Evolutionary conservation across 331 rosid species (phyloP), one percentile per base, ranked within the genome.

Genomic region (Pyrus hybrid): DNA sequence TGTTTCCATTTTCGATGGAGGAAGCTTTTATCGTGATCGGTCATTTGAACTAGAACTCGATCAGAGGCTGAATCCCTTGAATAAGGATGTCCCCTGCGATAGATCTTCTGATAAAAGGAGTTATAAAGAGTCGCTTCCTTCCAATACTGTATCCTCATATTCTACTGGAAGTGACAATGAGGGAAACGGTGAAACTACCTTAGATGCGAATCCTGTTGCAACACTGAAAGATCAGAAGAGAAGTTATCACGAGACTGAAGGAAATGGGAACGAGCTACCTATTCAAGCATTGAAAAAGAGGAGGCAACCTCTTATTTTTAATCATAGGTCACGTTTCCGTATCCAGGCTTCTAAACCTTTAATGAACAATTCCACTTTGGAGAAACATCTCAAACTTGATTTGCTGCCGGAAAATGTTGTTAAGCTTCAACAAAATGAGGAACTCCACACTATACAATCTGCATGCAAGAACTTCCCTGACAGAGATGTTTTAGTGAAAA

Each of bases 281-380:
- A 84, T 72, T 60, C 86, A 76, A 53, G 66, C 82, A 73, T 58
- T 68, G 58, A 82, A 78, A 32, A 77, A 79, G 74, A 75, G 78
- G 74, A 76, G 47, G 58, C 57, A 87, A 33, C 83, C 88, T 81
- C 62, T 62, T 80, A 71, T 66, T 61, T 73, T 85, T 49, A 87
- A 83, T 61, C 81, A 73, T 69, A 73, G 79, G 62, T 23, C 29
- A 65, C 26, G 72, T 45, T 78, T 25, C 53, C 62, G 73, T 80
- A 65, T 86, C 76, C 85, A 74, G 79, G 80, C 82, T 75, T 83
- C 88, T 23, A 73, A 78, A 77, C 76, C 73, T 79, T 72, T 26
- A 67, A 70, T 68, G 43, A 73, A 84, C 57, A 79, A 58, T 79
- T 64, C 77, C 53, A n/a, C 69, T 23, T 20, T 17, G 74, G 82